Evolutionary conservation across 1,284 basidiomycete species (phyloP).

Genomic region (Melampsora occidentalis): DNA sequence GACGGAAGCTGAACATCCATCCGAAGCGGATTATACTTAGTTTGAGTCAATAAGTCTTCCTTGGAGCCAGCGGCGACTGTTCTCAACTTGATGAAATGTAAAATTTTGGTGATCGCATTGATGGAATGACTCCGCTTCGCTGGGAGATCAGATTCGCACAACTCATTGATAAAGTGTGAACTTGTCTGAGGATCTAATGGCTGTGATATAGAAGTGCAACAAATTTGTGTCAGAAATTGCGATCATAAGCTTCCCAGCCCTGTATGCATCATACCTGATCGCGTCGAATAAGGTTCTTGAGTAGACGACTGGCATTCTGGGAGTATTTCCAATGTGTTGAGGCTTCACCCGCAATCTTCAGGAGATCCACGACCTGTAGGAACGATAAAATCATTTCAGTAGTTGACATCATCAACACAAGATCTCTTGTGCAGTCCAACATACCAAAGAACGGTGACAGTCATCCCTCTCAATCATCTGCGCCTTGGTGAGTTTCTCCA

Average conservation of each 20-base stretch:
- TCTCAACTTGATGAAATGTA: conserved; percentile 77
- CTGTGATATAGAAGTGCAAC: background rate
- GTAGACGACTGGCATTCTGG: conserved; percentile 40
- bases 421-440: background rate
- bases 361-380: conserved; percentile 28
- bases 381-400: background rate
- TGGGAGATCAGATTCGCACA: conserved; percentile 69
- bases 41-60: conserved; percentile 71
- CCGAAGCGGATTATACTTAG: conserved; percentile 72
- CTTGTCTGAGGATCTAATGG: conserved; percentile 45
- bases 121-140: conserved; percentile 62
- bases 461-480: conserved; percentile 6
- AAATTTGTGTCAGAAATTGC: background rate
- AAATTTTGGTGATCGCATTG: conserved; percentile 71
- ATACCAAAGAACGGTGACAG: conserved; percentile 29
- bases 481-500: background rate
- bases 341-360: conserved; percentile 29
- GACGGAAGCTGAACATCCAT: conserved; percentile 51
- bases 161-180: conserved; percentile 50
- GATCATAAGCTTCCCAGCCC: background rate
- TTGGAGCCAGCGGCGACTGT: conserved; percentile 66
- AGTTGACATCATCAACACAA: too few relatives aligned
- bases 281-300: conserved; percentile 42
- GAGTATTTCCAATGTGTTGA: conserved; percentile 45
- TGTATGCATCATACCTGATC: conserved; percentile 32